Conservation (phyloP, 371 early-diverging fungal species). For the Dentiscutata heterogama region DNA sequence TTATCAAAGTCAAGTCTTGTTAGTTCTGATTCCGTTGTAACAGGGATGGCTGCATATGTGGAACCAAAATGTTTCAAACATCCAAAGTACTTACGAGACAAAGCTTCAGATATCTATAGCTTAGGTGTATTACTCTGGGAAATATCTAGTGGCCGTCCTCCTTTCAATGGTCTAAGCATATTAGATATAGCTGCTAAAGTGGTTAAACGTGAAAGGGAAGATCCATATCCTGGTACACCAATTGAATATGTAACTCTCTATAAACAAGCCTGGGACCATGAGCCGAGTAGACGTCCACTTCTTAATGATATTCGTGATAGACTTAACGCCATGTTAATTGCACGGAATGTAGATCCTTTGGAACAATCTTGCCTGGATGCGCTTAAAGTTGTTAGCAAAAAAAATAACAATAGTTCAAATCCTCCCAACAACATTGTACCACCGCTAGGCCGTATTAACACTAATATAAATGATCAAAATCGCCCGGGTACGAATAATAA, state of each 20-base stretch:
- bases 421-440: no score
- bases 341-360: no score
- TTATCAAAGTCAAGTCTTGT: slow-evolving; percentile 18
- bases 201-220: slow-evolving; percentile 4
- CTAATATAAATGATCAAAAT: no score
- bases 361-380: no score
- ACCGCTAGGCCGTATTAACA: no score
- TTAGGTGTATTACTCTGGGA: slow-evolving; percentile 42
- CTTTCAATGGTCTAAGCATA: neutral
- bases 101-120: slow-evolving; percentile 35
- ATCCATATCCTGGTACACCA: neutral
- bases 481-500: no score
- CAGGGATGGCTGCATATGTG: slow-evolving; percentile 27
- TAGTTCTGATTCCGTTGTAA: neutral
- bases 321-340: neutral
- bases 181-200: slow-evolving; percentile 13
- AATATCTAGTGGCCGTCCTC: slow-evolving; percentile 24
- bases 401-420: no score
- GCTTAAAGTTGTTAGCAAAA: no score
- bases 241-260: slow-evolving; percentile 16
- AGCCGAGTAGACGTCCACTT: neutral
- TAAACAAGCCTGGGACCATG: slow-evolving; percentile 16
- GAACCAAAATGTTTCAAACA: slow-evolving; percentile 29
- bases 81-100: neutral
- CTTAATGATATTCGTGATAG: slow-evolving; percentile 2